These are phyloP conservation scores for Afroboletus lepidellus DNA, from an alignment of 1,284 basidiomycete genomes.

Conservation along the genomic window DNA sequence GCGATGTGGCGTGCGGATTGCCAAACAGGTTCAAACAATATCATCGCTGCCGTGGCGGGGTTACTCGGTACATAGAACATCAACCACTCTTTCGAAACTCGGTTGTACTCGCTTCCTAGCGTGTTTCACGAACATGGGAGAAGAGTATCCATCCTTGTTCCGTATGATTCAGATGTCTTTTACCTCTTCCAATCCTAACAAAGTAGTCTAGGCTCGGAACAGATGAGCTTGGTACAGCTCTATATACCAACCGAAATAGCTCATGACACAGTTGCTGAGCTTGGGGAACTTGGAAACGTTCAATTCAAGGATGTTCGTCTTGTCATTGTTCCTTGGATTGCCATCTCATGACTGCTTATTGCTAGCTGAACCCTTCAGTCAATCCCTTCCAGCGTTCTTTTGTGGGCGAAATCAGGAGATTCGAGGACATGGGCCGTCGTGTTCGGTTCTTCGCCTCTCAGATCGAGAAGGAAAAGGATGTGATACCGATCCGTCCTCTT, in stretches of 20 bases:
- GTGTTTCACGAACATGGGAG: slow-evolving; percentile 46
- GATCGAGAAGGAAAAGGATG: slow-evolving; percentile 83
- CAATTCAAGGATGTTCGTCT: slow-evolving; percentile 93
- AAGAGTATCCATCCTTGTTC: slow-evolving; percentile 82
- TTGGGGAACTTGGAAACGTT: slow-evolving; percentile 93
- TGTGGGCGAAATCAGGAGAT: slow-evolving; percentile 90
- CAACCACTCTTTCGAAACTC: slow-evolving; percentile 1
- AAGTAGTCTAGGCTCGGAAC: slow-evolving; percentile 72
- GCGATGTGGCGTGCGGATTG: background rate
- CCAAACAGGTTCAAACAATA: slow-evolving; percentile 30
- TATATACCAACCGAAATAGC: slow-evolving; percentile 98
- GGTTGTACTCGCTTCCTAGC: background rate
- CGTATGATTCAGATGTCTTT: slow-evolving; percentile 43
- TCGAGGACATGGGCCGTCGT: slow-evolving; percentile 95
- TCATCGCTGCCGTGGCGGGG: background rate
- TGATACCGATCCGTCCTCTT: slow-evolving; percentile 78
- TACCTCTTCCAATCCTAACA: slow-evolving; percentile 5
- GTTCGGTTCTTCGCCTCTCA: slow-evolving; percentile 89
- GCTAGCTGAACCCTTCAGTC: slow-evolving; percentile 88
- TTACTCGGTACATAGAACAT: background rate
- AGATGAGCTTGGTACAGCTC: slow-evolving; percentile 98
- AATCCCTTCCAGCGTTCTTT: slow-evolving; percentile 99
- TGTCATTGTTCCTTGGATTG: background rate
- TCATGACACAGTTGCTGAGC: slow-evolving; percentile 93
- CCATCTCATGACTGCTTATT: slow-evolving; percentile 7